Conservation (phyloP, 176 grass and related monocot genomes). For the Themeda triandra region DNA sequence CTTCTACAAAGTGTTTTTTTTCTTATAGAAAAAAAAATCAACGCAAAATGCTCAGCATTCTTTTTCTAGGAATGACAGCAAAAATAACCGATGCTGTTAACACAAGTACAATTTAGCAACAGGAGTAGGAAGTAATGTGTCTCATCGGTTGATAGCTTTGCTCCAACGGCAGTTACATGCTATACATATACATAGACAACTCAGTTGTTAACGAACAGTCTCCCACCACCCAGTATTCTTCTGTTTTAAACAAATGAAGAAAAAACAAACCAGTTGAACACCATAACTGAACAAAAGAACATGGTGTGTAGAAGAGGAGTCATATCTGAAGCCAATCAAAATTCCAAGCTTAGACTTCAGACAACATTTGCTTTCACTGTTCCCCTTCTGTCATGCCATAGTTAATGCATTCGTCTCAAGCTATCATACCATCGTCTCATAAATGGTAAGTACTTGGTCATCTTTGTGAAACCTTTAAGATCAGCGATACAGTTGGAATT, state of each 20-base stretch:
- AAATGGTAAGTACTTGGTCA: conserved; percentile 7
- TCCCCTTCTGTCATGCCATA: background rate
- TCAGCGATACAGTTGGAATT: background rate
- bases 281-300: conserved; percentile 14
- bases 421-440: conserved; percentile 8
- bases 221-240: background rate
- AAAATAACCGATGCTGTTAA: background rate
- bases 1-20: background rate
- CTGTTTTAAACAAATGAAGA: background rate
- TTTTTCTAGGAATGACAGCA: background rate
- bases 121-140: background rate
- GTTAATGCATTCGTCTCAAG: conserved; percentile 4
- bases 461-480: background rate
- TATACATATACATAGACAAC: conserved; percentile 17
- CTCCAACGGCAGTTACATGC: background rate
- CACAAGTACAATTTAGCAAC: background rate
- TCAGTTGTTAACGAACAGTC: background rate
- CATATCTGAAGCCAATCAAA: conserved; percentile 1
- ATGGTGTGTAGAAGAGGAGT: background rate
- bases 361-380: background rate
- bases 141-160: background rate
- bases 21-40: background rate
- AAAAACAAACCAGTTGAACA: background rate
- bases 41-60: background rate
- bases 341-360: conserved; percentile 15